phyloP scores from a whole-genome alignment of 2,329 filamentous ascomycete genomes.

The Pseudocercospora fijiensis region DNA sequence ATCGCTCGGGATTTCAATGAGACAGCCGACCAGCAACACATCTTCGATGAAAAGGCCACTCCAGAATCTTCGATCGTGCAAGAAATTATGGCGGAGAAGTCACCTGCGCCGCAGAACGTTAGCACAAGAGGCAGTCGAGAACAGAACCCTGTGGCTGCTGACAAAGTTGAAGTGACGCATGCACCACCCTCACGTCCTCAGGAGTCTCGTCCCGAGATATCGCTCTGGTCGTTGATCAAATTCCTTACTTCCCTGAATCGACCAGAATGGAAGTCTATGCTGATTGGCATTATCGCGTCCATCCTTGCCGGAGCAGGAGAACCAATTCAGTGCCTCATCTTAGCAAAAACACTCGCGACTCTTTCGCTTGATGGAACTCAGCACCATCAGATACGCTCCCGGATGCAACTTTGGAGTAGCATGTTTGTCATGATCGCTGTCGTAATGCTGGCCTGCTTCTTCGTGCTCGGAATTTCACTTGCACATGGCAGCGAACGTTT shows the following conservation, averaged over 20 bases:
- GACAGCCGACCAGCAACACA: neutral
- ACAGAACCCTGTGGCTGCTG: neutral
- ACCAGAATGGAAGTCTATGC: conserved; percentile 67
- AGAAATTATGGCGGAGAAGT: neutral
- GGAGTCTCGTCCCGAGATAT: conserved; percentile 47
- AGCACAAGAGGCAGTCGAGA: neutral
- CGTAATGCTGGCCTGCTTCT: conserved; percentile 23
- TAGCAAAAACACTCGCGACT: conserved; percentile 77
- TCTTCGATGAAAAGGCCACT: neutral
- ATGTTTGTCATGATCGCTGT: conserved; percentile 57
- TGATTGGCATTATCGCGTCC: conserved; percentile 69
- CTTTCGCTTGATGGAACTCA: conserved; percentile 59
- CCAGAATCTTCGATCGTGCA: neutral
- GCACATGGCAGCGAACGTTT: conserved; percentile 79
- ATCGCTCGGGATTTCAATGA: conserved; percentile 1
- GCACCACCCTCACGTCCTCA: neutral
- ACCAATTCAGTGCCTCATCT: conserved; percentile 72
- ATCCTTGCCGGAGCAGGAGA: conserved; percentile 77
- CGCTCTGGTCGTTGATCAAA: conserved; percentile 71
- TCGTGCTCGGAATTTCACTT: conserved; percentile 68
- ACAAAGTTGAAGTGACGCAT: neutral
- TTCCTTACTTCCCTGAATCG: conserved; percentile 76
- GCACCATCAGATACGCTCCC: conserved; percentile 35
- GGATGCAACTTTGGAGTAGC: conserved; percentile 52
- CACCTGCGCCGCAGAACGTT: neutral